These are phyloP conservation scores for Ammopiptanthus mongolicus DNA, from an alignment of 306 rosid species.

Conservation along the genomic window DNA sequence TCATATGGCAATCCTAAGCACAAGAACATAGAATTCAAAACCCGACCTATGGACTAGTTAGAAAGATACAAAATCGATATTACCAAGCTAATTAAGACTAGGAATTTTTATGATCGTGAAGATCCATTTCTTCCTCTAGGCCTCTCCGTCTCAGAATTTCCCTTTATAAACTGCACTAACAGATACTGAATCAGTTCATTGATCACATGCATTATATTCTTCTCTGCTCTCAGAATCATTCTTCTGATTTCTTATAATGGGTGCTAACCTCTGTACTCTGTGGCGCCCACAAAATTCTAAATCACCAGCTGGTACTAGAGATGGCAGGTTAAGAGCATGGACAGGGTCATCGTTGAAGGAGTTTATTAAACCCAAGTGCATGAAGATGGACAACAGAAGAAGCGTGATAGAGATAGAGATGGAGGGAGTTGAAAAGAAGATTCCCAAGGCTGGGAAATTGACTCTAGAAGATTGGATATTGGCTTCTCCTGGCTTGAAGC, in stretches of 20 bases:
- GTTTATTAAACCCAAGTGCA: neutral
- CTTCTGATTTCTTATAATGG: slow-evolving; percentile 21
- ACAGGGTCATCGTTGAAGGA: neutral
- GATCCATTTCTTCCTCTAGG: slow-evolving; percentile 18
- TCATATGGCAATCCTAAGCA: neutral
- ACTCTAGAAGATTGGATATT: slow-evolving; percentile 17
- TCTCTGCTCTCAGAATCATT: slow-evolving; percentile 1
- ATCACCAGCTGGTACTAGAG: neutral
- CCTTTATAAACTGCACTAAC: slow-evolving; percentile 9
- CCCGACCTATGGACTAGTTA: neutral
- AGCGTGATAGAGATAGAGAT: neutral
- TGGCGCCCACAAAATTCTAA: neutral
- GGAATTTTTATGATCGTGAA: neutral
- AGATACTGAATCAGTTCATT: slow-evolving; percentile 9
- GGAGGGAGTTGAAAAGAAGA: neutral
- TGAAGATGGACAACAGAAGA: neutral
- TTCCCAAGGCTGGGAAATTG: neutral
- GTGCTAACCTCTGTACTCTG: slow-evolving; percentile 3
- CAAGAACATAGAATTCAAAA: neutral
- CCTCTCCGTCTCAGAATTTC: slow-evolving; percentile 14
- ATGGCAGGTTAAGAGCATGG: no score
- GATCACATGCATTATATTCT: slow-evolving; percentile 7
- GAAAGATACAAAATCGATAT: slow-evolving; percentile 7
- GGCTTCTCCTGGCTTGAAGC: slow-evolving; percentile 20
- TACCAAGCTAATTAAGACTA: neutral